These are phyloP conservation scores for Trichoderma polysporum DNA, from an alignment of 2,329 filamentous ascomycete species.

Conservation along the genomic window DNA sequence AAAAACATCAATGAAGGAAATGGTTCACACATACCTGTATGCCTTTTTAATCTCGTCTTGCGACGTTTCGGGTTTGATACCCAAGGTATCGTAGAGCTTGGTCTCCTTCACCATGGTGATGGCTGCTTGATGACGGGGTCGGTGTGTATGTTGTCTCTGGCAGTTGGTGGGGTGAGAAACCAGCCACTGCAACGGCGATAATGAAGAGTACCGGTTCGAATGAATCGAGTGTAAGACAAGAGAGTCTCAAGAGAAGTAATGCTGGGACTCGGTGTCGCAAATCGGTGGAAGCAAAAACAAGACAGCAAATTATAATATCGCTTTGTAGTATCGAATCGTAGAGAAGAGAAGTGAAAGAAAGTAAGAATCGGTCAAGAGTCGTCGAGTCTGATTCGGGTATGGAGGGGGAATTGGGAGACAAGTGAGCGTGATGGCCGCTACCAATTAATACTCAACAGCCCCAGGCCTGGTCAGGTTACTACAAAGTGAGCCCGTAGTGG, in stretches of 20 bases:
- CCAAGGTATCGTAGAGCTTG: conserved; percentile 87
- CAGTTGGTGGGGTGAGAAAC: conserved; percentile 13
- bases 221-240: not conserved
- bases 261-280: not conserved
- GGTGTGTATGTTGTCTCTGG: not conserved
- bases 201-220: not conserved
- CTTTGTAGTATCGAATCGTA: not conserved
- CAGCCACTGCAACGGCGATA: not conserved
- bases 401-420: conserved; percentile 20
- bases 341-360: not conserved
- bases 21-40: conserved; percentile 64
- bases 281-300: not conserved
- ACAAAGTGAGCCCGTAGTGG: conserved; percentile 15
- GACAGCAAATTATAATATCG: not conserved
- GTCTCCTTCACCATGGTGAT: conserved; percentile 85
- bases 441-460: not conserved
- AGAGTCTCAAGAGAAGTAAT: not conserved
- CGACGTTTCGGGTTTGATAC: conserved; percentile 73
- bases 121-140: not conserved
- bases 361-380: not conserved
- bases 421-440: not conserved
- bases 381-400: not conserved
- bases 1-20: not conserved
- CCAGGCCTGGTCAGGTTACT: not conserved
- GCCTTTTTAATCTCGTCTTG: conserved; percentile 98